Evolutionary conservation across 169 alveolate genomes (phyloP), one percentile per base, ranked within the genome.

Genomic region (Plasmodium relictum): DNA sequence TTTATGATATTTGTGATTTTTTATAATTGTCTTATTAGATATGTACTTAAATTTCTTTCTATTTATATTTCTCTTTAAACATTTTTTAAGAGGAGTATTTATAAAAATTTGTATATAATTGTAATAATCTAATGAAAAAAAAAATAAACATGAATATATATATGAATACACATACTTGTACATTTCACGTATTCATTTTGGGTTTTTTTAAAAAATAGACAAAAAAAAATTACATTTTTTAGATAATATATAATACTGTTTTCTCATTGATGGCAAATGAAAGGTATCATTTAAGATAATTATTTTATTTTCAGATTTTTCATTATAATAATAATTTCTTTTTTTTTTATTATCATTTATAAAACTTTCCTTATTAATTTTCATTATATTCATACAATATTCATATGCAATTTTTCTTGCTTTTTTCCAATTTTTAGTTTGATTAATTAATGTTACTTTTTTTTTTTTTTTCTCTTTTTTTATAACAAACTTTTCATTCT

Each of bases 261-360:
- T 83, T 62, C 91, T 39, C 91, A 83, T 83, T 1, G 91, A 83
- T n/a, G 91, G 91, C 3, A 83, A 48, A 31, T 83, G 91, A 59
- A 83, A 83, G 14, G 91, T 83, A 8, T 83, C 91, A 45, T 83
- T 83, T 42, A 83, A 58, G 26, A 83, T 69, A n/a, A 78, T 26
- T 20, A 41, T 56, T 45, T 31, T 54, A 52, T 48, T 69, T 18
- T 18, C 6, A 6, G 4, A 4, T 37, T 8, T 37, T 24, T 20
- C 18, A 16, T 31, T 22, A 3, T 41, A 20, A 22, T 26, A 3
- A n/a, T 45, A 6, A 8, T 45, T 20, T 41, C 61, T 24, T 50
- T 20, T 39, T 10, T 65, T 9, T 76, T 68, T 44, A 31, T 24
- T 16, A 9, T 59, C 20, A 2, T 48, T 14, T 10, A 10, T 9